Percentiles rank a stretch among this genome's conserved stretches.
Conservation (phyloP, 495 filamentous ascomycete genomes). For the Jackrogersella multiformis region DNA sequence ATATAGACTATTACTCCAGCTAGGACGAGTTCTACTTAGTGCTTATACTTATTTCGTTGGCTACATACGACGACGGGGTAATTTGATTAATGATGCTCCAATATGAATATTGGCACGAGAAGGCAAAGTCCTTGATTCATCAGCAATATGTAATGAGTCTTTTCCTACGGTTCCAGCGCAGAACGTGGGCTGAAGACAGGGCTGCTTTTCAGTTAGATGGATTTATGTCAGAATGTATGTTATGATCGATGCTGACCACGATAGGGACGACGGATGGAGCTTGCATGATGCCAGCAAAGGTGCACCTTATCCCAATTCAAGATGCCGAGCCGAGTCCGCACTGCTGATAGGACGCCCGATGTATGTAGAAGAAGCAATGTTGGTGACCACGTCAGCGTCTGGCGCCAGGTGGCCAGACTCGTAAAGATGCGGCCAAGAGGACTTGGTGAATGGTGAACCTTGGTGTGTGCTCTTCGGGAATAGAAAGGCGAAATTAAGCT, state of each 20-base stretch:
- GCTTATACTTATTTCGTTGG: background rate
- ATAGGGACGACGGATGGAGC: conserved; percentile 16
- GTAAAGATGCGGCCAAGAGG: background rate
- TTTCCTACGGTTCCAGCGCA: background rate
- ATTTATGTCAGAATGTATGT: conserved; percentile 25
- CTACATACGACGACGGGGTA: background rate
- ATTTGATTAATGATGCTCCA: background rate
- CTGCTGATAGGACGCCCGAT: conserved; percentile 14
- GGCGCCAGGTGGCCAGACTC: background rate
- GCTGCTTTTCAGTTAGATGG: conserved; percentile 29
- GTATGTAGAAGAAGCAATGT: conserved; percentile 19
- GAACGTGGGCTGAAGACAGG: background rate
- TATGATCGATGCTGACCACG: conserved; percentile 13
- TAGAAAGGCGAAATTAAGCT: background rate
- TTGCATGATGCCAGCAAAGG: conserved; percentile 6
- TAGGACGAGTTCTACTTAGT: background rate
- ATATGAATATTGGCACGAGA: background rate
- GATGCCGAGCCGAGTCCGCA: conserved; percentile 1
- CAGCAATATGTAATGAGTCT: background rate
- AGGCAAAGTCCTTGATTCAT: background rate
- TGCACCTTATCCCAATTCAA: background rate
- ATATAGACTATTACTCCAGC: background rate
- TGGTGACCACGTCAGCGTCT: background rate
- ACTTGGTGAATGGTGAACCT: background rate
- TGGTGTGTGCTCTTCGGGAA: background rate